Evolutionary conservation across 1,284 basidiomycete species (phyloP).

Genomic region (Cutaneotrichosporon dermatis): DNA sequence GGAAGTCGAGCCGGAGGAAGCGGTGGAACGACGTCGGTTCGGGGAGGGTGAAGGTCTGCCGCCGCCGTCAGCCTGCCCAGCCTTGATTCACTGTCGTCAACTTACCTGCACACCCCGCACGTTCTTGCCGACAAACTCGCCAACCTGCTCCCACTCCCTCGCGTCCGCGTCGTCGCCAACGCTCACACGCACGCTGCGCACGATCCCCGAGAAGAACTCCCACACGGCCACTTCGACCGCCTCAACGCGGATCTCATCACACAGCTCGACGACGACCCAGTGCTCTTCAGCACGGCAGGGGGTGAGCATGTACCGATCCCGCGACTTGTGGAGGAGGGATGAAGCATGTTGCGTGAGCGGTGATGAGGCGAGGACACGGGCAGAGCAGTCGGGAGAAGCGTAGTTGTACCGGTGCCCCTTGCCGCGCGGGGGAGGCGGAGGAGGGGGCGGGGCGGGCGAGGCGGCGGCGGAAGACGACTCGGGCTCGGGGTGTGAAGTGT

Average conservation of each 20-base stretch:
- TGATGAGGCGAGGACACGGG: conserved; percentile 80
- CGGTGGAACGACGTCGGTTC: conserved; percentile 78
- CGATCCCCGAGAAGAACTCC: conserved; percentile 97
- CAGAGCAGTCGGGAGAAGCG: conserved; percentile 86
- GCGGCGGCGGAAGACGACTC: neutral
- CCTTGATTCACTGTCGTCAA: no score
- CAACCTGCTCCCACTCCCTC: conserved; percentile 52
- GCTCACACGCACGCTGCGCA: conserved; percentile 84
- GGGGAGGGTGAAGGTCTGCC: conserved; percentile 60
- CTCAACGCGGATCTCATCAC: conserved; percentile 94
- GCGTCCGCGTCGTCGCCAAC: conserved; percentile 61
- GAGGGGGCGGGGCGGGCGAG: neutral
- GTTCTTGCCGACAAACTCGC: conserved; percentile 81
- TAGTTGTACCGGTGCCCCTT: conserved; percentile 76
- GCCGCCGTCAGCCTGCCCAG: no score
- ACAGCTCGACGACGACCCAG: conserved; percentile 91
- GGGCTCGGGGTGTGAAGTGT: neutral
- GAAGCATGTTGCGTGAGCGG: conserved; percentile 76
- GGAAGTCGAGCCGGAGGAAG: conserved; percentile 90
- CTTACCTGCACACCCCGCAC: conserved; percentile 90
- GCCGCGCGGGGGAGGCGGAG: neutral
- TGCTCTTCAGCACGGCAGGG: conserved; percentile 72
- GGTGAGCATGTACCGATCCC: conserved; percentile 94
- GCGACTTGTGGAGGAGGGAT: conserved; percentile 80
- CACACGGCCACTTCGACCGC: conserved; percentile 94